These are phyloP conservation scores for Limtongia smithiae DNA, from an alignment of 805 yeast genomes.

Conservation along the genomic window DNA sequence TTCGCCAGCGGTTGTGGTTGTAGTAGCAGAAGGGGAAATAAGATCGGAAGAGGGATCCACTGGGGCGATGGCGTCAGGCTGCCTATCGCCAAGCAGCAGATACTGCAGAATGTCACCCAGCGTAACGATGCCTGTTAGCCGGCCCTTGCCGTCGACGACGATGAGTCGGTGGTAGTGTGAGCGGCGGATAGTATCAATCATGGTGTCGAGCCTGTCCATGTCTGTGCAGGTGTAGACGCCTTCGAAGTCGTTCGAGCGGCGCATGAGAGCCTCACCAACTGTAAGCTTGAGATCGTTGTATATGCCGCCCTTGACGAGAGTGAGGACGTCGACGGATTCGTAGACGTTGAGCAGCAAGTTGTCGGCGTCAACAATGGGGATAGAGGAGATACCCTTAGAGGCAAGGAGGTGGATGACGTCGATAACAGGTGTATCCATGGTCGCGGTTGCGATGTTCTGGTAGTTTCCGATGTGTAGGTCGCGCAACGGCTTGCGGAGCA, in stretches of 20 bases:
- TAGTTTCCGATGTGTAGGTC: slow-evolving; percentile 65
- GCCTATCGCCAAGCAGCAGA: slow-evolving; percentile 60
- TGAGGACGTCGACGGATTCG: slow-evolving; percentile 92
- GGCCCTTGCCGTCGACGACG: slow-evolving; percentile 72
- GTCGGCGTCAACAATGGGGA: slow-evolving; percentile 83
- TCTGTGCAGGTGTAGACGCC: slow-evolving; percentile 95
- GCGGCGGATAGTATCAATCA: slow-evolving; percentile 88
- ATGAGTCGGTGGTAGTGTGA: slow-evolving; percentile 87
- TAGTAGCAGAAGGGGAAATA: too few species aligned
- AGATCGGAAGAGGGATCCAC: too few species aligned
- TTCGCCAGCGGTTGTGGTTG: too few species aligned
- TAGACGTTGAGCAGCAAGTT: slow-evolving; percentile 76
- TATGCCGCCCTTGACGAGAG: slow-evolving; percentile 89
- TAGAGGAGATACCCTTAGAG: slow-evolving; percentile 77
- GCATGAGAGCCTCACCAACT: slow-evolving; percentile 93
- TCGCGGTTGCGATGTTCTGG: slow-evolving; percentile 64
- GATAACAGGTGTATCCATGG: slow-evolving; percentile 86
- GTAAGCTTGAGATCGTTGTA: slow-evolving; percentile 84
- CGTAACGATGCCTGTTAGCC: slow-evolving; percentile 77
- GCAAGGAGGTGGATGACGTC: slow-evolving; percentile 85
- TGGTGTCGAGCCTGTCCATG: slow-evolving; percentile 78
- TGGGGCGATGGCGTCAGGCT: too few species aligned
- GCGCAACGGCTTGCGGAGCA: slow-evolving; percentile 69
- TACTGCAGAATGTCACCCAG: slow-evolving; percentile 86
- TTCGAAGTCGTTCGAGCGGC: slow-evolving; percentile 92